Conservation (phyloP, 139 green algal genomes). For the Chlorella sorokiniana region DNA sequence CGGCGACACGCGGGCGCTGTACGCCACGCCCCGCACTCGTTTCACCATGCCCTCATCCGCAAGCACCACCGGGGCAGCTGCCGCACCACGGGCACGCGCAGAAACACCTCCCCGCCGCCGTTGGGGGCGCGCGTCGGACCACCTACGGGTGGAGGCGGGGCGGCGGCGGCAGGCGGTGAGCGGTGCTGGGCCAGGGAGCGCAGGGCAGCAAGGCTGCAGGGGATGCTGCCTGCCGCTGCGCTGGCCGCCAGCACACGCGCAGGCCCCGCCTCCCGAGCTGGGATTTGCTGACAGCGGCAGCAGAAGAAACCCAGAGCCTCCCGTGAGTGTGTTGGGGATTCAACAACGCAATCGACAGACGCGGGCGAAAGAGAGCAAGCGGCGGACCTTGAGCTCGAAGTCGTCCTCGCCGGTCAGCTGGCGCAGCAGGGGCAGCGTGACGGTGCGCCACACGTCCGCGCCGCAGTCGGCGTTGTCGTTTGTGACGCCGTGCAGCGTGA, state of each 20-base stretch:
- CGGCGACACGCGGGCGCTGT: slow-evolving; percentile 77
- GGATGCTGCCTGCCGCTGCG: no score
- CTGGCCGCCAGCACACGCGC: no score
- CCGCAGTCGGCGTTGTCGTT: slow-evolving; percentile 85
- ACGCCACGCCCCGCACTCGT: slow-evolving; percentile 93
- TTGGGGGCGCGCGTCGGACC: slow-evolving; percentile 74
- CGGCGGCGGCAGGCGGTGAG: background rate
- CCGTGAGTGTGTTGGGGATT: no score
- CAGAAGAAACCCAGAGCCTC: no score
- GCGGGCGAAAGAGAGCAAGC: no score
- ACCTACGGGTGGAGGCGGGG: slow-evolving; percentile 35
- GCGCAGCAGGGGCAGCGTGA: slow-evolving; percentile 91
- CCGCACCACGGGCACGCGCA: slow-evolving; percentile 70
- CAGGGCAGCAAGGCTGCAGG: background rate
- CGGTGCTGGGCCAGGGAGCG: background rate
- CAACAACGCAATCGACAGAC: no score
- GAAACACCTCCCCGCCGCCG: slow-evolving; percentile 87
- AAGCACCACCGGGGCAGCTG: slow-evolving; percentile 66
- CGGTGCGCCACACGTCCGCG: slow-evolving; percentile 88
- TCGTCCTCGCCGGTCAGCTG: slow-evolving; percentile 61
- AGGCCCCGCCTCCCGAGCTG: no score
- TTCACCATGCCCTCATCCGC: slow-evolving; percentile 95
- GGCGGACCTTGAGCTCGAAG: slow-evolving; percentile 76
- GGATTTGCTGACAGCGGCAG: no score
- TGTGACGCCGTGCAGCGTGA: slow-evolving; percentile 90